These are phyloP conservation scores for Oropetium thomaeum DNA, from an alignment of 176 grass and related monocot genomes.

Conservation along the genomic window DNA sequence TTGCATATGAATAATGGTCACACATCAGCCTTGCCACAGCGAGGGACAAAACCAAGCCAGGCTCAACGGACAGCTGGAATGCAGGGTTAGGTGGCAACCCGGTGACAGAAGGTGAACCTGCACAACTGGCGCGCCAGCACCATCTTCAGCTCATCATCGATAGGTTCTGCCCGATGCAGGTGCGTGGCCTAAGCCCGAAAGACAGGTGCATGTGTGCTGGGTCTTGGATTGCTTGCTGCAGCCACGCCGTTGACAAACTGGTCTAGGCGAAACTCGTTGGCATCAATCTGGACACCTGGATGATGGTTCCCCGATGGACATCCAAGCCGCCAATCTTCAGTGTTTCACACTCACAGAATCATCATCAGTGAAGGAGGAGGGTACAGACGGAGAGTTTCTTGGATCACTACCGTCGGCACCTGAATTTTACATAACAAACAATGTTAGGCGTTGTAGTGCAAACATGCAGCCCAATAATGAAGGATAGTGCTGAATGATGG, in stretches of 20 bases:
- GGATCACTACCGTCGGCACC: slow-evolving; percentile 85
- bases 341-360: slow-evolving; percentile 57
- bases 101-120: slow-evolving; percentile 54
- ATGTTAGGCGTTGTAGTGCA: not conserved
- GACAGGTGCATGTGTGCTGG: slow-evolving; percentile 62
- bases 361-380: slow-evolving; percentile 35
- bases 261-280: slow-evolving; percentile 41
- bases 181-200: slow-evolving; percentile 53
- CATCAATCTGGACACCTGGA: slow-evolving; percentile 44
- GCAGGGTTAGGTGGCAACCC: slow-evolving; percentile 40
- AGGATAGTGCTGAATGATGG: slow-evolving; percentile 6
- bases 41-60: slow-evolving; percentile 47
- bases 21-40: slow-evolving; percentile 35
- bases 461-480: not conserved
- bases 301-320: slow-evolving; percentile 51
- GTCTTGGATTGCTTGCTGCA: slow-evolving; percentile 38
- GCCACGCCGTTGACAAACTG: slow-evolving; percentile 46
- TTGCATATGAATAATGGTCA: not conserved
- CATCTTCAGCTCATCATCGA: slow-evolving; percentile 69
- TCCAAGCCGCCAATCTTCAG: slow-evolving; percentile 40
- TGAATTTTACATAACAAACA: not conserved
- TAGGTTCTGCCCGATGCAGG: slow-evolving; percentile 58
- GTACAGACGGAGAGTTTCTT: slow-evolving; percentile 67
- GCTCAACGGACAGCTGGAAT: slow-evolving; percentile 47
- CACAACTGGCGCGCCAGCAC: slow-evolving; percentile 47